These are phyloP conservation scores for Lecanicillium sp. DNA, from an alignment of 2,329 filamentous ascomycete genomes.

Conservation along the genomic window DNA sequence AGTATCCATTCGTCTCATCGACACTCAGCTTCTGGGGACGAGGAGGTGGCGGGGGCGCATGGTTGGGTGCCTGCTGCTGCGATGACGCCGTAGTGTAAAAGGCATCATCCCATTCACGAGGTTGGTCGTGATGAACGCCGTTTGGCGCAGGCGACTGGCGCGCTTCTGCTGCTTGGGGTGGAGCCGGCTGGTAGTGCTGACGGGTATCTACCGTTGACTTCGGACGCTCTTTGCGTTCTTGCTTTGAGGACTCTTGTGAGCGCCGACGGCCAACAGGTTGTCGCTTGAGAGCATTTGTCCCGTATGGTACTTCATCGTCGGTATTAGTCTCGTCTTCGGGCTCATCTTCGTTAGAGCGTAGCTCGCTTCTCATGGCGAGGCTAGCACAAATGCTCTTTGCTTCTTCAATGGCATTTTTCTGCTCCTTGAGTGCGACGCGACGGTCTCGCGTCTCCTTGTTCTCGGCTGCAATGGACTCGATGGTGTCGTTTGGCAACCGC, in stretches of 20 bases:
- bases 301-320: slow-evolving; percentile 21
- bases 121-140: slow-evolving; percentile 5
- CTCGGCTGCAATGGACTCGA: slow-evolving; percentile 43
- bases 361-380: slow-evolving; percentile 43
- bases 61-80: slow-evolving; percentile 12
- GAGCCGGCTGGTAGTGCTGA: slow-evolving; percentile 11
- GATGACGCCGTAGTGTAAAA: slow-evolving; percentile 16
- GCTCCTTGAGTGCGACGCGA: slow-evolving; percentile 35
- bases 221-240: slow-evolving; percentile 13
- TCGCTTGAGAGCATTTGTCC: slow-evolving; percentile 7
- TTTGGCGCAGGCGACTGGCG: not conserved
- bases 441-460: slow-evolving; percentile 44
- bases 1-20: slow-evolving; percentile 24
- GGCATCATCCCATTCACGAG: slow-evolving; percentile 20
- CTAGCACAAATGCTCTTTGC: slow-evolving; percentile 30
- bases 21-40: slow-evolving; percentile 28
- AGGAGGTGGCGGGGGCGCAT: slow-evolving; percentile 26
- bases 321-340: slow-evolving; percentile 20
- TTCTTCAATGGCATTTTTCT: slow-evolving; percentile 13
- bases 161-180: slow-evolving; percentile 3
- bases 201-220: slow-evolving; percentile 10
- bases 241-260: slow-evolving; percentile 14
- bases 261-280: slow-evolving; percentile 8
- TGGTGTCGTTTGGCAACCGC: slow-evolving; percentile 32
- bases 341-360: slow-evolving; percentile 31